phyloP scores from a whole-genome alignment of 192 early-diverging fungal species.

The Podila epigama region DNA sequence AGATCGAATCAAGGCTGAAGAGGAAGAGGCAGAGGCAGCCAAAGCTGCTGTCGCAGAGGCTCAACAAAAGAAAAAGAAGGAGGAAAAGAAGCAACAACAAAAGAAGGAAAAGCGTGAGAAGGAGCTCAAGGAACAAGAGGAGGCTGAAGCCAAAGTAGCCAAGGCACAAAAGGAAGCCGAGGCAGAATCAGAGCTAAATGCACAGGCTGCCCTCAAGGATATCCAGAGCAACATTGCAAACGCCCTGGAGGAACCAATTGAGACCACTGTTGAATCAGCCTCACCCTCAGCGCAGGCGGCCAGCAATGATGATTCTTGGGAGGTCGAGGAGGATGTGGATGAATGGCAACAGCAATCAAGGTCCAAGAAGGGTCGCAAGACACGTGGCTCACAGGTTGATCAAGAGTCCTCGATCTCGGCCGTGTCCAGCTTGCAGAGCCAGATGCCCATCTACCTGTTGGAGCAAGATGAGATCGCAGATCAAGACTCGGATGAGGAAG shows the following conservation, averaged over 20 bases:
- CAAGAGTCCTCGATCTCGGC: background rate
- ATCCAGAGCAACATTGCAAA: background rate
- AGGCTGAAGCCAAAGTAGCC: conserved; percentile 8
- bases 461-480: conserved; percentile 33
- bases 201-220: background rate
- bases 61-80: conserved; percentile 34
- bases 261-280: background rate
- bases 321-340: conserved; percentile 33
- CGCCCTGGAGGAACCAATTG: background rate
- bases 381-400: conserved; percentile 18
- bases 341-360: conserved; percentile 49
- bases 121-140: conserved; percentile 19
- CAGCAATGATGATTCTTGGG: conserved; percentile 20
- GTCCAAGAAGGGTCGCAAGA: conserved; percentile 50
- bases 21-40: background rate
- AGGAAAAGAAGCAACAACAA: conserved; percentile 20
- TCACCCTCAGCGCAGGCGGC: conserved; percentile 1
- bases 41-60: background rate
- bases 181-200: background rate
- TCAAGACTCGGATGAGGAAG: conserved; percentile 18
- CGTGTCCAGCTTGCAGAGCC: conserved; percentile 16
- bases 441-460: conserved; percentile 44
- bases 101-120: conserved; percentile 30
- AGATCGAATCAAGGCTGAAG: background rate
- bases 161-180: background rate